Conservation (phyloP, 805 yeast species). For the Henningerozyma blattae region DNA sequence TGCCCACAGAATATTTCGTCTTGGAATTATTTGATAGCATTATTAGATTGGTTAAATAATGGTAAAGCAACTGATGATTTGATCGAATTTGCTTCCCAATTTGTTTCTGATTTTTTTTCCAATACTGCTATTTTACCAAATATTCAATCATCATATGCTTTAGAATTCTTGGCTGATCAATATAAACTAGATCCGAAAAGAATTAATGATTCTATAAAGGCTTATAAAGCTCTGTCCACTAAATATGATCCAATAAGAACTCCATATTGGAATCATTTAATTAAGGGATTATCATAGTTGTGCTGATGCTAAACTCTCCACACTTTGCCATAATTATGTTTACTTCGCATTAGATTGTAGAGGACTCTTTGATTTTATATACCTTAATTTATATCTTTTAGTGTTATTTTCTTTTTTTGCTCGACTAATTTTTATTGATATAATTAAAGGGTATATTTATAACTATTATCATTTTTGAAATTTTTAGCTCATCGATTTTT, state of each 20-base stretch:
- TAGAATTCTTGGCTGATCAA: conserved; percentile 49
- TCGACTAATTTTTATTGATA: no score
- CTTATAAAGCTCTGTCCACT: conserved; percentile 39
- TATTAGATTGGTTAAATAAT: conserved; percentile 26
- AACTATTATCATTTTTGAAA: no score
- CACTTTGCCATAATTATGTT: no score
- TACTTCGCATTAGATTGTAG: no score
- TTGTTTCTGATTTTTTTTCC: conserved; percentile 8
- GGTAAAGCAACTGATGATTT: conserved; percentile 23
- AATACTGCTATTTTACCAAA: conserved; percentile 11
- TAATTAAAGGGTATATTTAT: no score
- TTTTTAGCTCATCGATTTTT: no score
- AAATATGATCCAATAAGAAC: conserved; percentile 51
- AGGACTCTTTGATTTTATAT: no score
- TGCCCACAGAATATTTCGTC: conserved; percentile 77
- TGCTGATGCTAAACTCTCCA: no score
- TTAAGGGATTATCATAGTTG: conserved; percentile 2
- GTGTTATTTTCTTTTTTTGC: no score
- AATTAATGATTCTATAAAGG: conserved; percentile 27
- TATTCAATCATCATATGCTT: conserved; percentile 45
- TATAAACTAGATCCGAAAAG: conserved; percentile 23
- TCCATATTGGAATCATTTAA: conserved; percentile 49
- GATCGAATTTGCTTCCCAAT: conserved; percentile 33
- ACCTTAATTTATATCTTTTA: no score
- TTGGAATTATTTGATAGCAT: conserved; percentile 74